A percentile compares a stretch with the other conserved stretches of the same genome.
Conservation (phyloP, 2,329 filamentous ascomycete species). For the Colletotrichum sansevieriae region DNA sequence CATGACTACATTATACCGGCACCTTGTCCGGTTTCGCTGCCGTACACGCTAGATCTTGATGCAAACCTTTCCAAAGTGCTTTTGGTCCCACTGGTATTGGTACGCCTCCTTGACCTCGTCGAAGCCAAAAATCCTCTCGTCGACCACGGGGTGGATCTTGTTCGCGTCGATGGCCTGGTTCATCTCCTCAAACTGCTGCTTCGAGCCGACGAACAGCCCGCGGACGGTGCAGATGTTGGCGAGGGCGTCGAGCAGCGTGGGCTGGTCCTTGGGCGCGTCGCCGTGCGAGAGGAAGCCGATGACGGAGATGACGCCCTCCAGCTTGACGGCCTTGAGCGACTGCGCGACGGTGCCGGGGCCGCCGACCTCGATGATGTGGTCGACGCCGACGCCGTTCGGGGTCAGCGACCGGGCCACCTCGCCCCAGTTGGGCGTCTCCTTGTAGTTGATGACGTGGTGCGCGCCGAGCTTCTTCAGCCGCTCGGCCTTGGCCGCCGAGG, state of each 20-base stretch:
- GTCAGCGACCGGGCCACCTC: slow-evolving; percentile 58
- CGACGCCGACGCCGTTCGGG: slow-evolving; percentile 57
- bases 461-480: slow-evolving; percentile 61
- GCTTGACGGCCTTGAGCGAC: slow-evolving; percentile 58
- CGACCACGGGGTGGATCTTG: slow-evolving; percentile 35
- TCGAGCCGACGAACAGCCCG: slow-evolving; percentile 35
- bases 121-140: slow-evolving; percentile 35
- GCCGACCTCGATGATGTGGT: slow-evolving; percentile 63
- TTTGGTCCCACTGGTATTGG: slow-evolving; percentile 36
- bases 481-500: slow-evolving; percentile 58
- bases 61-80: slow-evolving; percentile 38
- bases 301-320: slow-evolving; percentile 60
- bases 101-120: slow-evolving; percentile 41
- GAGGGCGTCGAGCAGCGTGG: slow-evolving; percentile 37
- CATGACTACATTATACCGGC: slow-evolving; percentile 20
- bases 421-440: slow-evolving; percentile 60
- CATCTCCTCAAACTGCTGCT: slow-evolving; percentile 41
- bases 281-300: slow-evolving; percentile 47
- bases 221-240: slow-evolving; percentile 38
- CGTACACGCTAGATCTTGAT: slow-evolving; percentile 22
- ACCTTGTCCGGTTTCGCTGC: background rate
- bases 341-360: slow-evolving; percentile 59
- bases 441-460: slow-evolving; percentile 65
- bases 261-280: slow-evolving; percentile 15
- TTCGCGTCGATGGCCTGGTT: slow-evolving; percentile 39